A percentile compares a stretch with the other conserved stretches of the same genome.
Evolutionary conservation across 202 grass and related monocot genomes (phyloP).

Genomic region (Sporobolus alterniflorus): DNA sequence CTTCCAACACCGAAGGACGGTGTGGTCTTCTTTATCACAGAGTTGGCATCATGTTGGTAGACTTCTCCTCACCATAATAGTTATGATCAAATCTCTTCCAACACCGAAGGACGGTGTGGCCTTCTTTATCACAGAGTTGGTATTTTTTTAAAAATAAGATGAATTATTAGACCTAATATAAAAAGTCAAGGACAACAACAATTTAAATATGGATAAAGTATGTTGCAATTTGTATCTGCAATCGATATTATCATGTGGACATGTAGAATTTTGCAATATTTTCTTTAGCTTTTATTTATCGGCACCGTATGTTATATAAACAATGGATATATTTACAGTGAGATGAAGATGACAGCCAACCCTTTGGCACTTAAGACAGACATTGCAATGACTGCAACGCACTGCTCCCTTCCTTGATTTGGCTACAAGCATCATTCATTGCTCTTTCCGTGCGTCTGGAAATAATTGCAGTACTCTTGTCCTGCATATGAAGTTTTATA

Average conservation of each 20-base stretch:
- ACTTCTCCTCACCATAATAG: too few relatives aligned
- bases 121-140: too few relatives aligned
- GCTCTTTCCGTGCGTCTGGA: constrained; percentile 53
- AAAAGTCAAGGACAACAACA: too few relatives aligned
- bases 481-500: constrained; percentile 49
- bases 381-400: neutral
- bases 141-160: too few relatives aligned
- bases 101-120: too few relatives aligned
- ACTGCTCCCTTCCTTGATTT: constrained; percentile 19
- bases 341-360: neutral
- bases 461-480: constrained; percentile 60
- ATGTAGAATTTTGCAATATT: neutral
- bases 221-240: neutral
- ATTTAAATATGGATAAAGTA: neutral
- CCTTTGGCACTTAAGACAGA: neutral
- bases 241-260: neutral
- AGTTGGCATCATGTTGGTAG: too few relatives aligned
- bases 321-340: constrained; percentile 40
- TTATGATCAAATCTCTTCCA: too few relatives aligned
- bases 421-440: constrained; percentile 44
- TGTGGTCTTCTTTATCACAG: too few relatives aligned
- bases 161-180: too few relatives aligned
- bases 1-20: too few relatives aligned
- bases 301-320: neutral
- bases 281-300: neutral